Percentiles rank a stretch among this genome's conserved stretches.
These are phyloP conservation scores for Smittium culicis DNA, from an alignment of 371 early-diverging fungal species.

Conservation along the genomic window DNA sequence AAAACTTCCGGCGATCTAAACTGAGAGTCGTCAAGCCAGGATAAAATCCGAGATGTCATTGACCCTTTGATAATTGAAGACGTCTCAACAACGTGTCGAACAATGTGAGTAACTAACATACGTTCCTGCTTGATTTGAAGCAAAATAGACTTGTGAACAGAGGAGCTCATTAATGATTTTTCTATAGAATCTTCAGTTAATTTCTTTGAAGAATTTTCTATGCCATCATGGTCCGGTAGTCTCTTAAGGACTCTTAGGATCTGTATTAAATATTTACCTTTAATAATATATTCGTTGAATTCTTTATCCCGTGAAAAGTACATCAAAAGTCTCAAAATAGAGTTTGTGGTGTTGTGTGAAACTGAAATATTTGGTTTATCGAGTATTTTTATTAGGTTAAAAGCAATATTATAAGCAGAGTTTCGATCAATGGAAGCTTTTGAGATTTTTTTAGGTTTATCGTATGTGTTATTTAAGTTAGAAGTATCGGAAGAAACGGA, in stretches of 20 bases:
- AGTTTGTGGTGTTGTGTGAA: conserved; percentile 36
- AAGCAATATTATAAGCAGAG: too few species aligned
- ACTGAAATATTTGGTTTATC: too few species aligned
- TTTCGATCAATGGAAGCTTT: neutral
- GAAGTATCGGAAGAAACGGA: too few species aligned
- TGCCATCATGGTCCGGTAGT: conserved; percentile 12
- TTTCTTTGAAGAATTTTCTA: conserved; percentile 12
- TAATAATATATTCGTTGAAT: conserved; percentile 50
- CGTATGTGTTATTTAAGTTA: too few species aligned
- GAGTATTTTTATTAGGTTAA: too few species aligned
- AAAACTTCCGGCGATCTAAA: conserved; percentile 51
- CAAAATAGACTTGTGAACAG: conserved; percentile 20
- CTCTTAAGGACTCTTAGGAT: conserved; percentile 22
- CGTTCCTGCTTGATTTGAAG: conserved; percentile 28
- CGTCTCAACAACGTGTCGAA: conserved; percentile 79
- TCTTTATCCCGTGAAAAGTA: conserved; percentile 58
- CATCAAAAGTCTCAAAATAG: conserved; percentile 60
- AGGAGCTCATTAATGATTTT: conserved; percentile 20
- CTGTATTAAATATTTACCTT: conserved; percentile 41
- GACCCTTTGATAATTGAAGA: conserved; percentile 41
- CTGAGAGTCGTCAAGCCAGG: conserved; percentile 57
- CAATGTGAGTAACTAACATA: conserved; percentile 45
- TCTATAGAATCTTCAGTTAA: conserved; percentile 20
- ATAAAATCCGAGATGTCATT: conserved; percentile 62
- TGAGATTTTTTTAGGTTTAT: neutral